Evolutionary conservation across 352 stramenopile genomes (phyloP).

Genomic region (Globisporangium barbulae): DNA sequence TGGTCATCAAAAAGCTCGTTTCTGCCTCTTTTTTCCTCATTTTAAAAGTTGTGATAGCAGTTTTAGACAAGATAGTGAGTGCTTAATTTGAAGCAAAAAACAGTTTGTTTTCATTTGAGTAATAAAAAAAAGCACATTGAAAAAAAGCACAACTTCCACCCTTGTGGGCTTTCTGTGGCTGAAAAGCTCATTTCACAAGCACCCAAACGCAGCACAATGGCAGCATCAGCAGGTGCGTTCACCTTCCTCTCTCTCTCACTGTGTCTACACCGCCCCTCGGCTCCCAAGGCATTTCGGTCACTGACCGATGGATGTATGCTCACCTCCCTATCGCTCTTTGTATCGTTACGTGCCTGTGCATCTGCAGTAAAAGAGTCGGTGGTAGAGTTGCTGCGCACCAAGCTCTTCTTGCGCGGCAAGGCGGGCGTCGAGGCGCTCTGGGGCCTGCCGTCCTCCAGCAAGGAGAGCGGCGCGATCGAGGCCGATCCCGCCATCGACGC

Average conservation of each 20-base stretch:
- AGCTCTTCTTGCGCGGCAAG: constrained; percentile 84
- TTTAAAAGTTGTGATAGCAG: no score
- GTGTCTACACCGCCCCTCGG: not conserved
- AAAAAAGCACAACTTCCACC: no score
- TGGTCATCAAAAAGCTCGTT: no score
- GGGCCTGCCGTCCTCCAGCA: constrained; percentile 55
- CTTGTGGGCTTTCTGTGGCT: not conserved
- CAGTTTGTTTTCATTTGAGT: no score
- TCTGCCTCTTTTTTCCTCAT: no score
- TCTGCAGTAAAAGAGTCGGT: constrained; percentile 13
- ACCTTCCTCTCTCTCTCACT: not conserved
- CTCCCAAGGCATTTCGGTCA: not conserved
- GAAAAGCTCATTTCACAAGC: not conserved
- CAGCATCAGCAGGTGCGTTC: not conserved
- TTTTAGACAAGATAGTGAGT: no score
- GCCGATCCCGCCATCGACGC: constrained; percentile 46
- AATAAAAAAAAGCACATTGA: not conserved
- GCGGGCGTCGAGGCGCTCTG: constrained; percentile 72
- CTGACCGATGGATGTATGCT: not conserved
- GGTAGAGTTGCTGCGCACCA: constrained; percentile 48
- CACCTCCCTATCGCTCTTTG: not conserved
- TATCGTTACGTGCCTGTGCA: not conserved
- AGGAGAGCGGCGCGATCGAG: constrained; percentile 48
- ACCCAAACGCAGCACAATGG: not conserved
- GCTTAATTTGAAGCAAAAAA: no score